Evolutionary conservation across 2,329 filamentous ascomycete genomes (phyloP).

Genomic region (Ophiostoma ulmi): DNA sequence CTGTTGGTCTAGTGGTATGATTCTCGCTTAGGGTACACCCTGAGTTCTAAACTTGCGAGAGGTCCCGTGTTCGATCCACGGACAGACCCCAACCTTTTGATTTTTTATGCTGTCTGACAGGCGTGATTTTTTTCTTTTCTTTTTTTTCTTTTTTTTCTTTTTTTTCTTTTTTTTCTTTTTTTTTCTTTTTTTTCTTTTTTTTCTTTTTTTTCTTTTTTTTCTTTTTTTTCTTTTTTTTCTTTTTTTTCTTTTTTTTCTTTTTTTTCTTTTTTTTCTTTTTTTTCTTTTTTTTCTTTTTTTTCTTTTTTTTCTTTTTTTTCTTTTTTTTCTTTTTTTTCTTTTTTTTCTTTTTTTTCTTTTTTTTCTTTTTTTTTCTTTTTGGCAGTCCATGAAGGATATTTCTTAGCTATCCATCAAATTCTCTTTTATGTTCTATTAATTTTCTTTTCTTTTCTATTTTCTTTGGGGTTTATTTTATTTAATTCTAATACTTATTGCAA

Average conservation of each 20-base stretch:
- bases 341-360: not conserved
- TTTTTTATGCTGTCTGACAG: not conserved
- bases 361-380: no score
- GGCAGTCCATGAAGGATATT: no score
- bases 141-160: constrained; percentile 2
- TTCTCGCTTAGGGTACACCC: constrained; percentile 54
- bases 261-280: not conserved
- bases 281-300: no score
- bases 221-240: no score
- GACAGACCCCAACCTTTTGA: constrained; percentile 22
- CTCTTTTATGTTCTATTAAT: no score
- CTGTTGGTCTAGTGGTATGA: constrained; percentile 55
- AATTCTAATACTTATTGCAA: no score
- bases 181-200: no score
- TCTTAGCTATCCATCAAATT: no score
- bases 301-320: not conserved
- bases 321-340: not conserved
- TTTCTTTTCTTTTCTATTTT: no score
- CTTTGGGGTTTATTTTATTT: no score
- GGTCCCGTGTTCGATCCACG: constrained; percentile 19
- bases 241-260: not conserved
- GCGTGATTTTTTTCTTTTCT: not conserved
- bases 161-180: not conserved
- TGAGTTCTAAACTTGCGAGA: constrained; percentile 18
- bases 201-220: not conserved